A percentile compares a stretch with the other conserved stretches of the same genome.
These are phyloP conservation scores for Starmerella apis DNA, from an alignment of 805 yeast genomes.

Conservation along the genomic window DNA sequence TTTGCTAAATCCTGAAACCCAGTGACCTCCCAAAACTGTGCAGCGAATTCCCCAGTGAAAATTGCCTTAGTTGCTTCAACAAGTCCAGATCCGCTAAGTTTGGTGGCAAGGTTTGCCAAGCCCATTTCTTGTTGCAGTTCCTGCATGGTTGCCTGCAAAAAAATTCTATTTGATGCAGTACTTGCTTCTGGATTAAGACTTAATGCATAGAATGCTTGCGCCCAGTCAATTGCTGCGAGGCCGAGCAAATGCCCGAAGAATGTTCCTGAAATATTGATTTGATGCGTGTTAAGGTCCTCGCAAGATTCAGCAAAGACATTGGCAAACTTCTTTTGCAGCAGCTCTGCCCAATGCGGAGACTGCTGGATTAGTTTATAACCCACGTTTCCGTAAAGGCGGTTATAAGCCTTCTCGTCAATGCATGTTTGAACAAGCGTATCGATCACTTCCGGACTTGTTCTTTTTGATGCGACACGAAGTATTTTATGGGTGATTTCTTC, in stretches of 20 bases:
- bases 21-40: constrained; percentile 16
- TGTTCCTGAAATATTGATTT: constrained; percentile 67
- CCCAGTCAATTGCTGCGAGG: constrained; percentile 55
- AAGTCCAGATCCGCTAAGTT: constrained; percentile 32
- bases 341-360: constrained; percentile 44
- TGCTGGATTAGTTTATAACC: constrained; percentile 53
- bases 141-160: constrained; percentile 68
- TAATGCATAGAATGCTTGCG: constrained; percentile 44
- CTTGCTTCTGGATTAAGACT: constrained; percentile 60
- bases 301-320: constrained; percentile 39
- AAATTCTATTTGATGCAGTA: constrained; percentile 66
- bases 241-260: constrained; percentile 80
- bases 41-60: constrained; percentile 9
- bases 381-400: constrained; percentile 72
- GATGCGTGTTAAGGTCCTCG: constrained; percentile 60
- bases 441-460: constrained; percentile 42
- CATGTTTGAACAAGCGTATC: constrained; percentile 73
- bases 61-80: not conserved
- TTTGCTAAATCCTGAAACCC: constrained; percentile 3
- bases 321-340: constrained; percentile 45
- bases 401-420: constrained; percentile 74
- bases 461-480: constrained; percentile 34
- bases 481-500: constrained; percentile 91
- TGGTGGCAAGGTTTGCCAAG: constrained; percentile 37
- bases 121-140: constrained; percentile 75